Base-by-base conservation (phyloP, 805 yeast genomes). In the Saccharomycopsis fibuligera region DNA sequence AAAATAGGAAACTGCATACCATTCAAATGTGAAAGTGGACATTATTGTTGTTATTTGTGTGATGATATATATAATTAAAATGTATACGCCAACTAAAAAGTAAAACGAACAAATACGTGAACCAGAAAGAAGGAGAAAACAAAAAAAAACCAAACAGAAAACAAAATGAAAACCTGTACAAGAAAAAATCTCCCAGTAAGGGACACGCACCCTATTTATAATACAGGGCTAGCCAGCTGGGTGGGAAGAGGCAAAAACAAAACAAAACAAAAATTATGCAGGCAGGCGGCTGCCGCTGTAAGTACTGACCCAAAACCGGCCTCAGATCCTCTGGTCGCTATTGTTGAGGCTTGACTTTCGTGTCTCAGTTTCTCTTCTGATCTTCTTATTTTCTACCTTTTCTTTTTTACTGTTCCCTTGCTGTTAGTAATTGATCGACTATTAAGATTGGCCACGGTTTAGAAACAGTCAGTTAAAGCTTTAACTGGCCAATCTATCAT, bases 21-120 rank as follows among this genome's bases (percentile, higher is more conserved):
- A 36, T 40, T 48, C 51, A 39, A 43, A 48, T 2, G 47, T 48
- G 38, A 25, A 43, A n/a, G n/a, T n/a, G 27, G 50, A 47, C 50
- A 47, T 47, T 27, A 39, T 38, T 38, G n/a, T 35, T 22, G 16
- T 5, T 16, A 42, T 30, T 42, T 10, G 29, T 35, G 12, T 39
- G 30, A 3, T 22, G 5, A 3, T 21, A 3, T 12, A 24, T 3
- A 22, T 2, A 17, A 21, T 10, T n/a, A 35, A 35, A 17, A 17
- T 16, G 17, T 35, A 35, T 35, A n/a, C 10, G 12, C 10, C 8
- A 8, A 27, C 8, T 27, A 8, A 12, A 27, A 8, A 27, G 12
- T 12, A 27, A 12, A 8, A 27, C 31, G 8, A 8, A 8, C 31
- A 27, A 12, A 8, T 8, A 8, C 10, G 12, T 27, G 12, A 27